Evolutionary conservation across 352 stramenopile species (phyloP).

Genomic region (Pythium aristosporum): DNA sequence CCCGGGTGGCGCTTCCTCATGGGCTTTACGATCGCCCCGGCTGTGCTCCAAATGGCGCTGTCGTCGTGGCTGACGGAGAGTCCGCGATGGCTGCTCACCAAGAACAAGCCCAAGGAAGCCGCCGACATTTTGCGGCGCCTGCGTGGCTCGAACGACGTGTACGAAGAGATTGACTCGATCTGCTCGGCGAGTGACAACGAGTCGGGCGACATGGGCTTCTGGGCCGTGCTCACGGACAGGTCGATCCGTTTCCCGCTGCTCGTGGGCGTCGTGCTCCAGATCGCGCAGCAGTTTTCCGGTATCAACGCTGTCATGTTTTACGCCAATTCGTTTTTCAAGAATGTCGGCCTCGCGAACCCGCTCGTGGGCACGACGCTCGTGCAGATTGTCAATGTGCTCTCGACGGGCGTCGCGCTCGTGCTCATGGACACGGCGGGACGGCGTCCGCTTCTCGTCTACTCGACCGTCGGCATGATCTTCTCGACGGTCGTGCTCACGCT

Average conservation of each 20-base stretch:
- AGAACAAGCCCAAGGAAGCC: constrained; percentile 46
- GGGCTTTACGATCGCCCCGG: constrained; percentile 40
- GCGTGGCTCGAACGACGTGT: constrained; percentile 46
- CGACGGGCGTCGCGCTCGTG: constrained; percentile 43
- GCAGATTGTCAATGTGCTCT: constrained; percentile 42
- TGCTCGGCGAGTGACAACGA: constrained; percentile 51
- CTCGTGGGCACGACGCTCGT: constrained; percentile 40
- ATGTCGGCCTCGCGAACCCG: constrained; percentile 37
- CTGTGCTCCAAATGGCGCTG: constrained; percentile 41
- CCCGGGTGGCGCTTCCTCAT: constrained; percentile 46
- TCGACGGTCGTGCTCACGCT: constrained; percentile 42
- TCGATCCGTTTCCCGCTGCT: constrained; percentile 41
- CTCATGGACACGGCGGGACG: constrained; percentile 48
- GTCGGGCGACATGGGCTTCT: constrained; percentile 43
- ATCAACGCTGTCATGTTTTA: constrained; percentile 60
- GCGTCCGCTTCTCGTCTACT: constrained; percentile 45
- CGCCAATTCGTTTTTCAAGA: constrained; percentile 46
- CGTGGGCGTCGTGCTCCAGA: constrained; percentile 38
- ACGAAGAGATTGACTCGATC: constrained; percentile 53
- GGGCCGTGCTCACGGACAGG: constrained; percentile 37
- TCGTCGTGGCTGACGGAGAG: constrained; percentile 39
- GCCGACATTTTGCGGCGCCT: constrained; percentile 43
- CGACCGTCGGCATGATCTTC: constrained; percentile 41
- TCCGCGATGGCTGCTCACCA: constrained; percentile 42
- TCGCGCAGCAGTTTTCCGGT: constrained; percentile 41